Evolutionary conservation across 495 filamentous ascomycete genomes (phyloP), one percentile per base, ranked within the genome.

Genomic region (Penicillium parvum): DNA sequence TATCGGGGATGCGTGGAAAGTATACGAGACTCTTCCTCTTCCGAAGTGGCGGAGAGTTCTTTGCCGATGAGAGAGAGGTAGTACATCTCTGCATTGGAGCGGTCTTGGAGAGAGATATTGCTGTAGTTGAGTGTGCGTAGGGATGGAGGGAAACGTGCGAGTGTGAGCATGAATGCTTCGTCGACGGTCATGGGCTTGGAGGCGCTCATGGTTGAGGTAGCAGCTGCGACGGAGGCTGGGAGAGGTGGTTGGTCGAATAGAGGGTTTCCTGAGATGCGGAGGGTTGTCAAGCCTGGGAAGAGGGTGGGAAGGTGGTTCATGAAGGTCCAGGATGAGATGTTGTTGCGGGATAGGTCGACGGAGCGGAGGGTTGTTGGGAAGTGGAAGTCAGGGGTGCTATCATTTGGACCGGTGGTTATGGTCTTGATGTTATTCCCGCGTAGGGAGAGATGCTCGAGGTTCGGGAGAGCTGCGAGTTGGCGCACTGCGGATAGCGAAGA

Each of bases 61-160:
- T 80, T 79, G 12, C 75, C 85, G 39, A 96, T 90, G 20, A 81
- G 76, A 5, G 79, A 83, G 8, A 97, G 78, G 58, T 97, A 98
- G 63, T 90, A 98, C 55, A 90, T 82, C 41, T 98, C 92, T 9
- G 86, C 88, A 52, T 97, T 89, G 32, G 74, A 72, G 14, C 92
- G 79, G 48, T 96, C 90, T 29, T 81, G 75, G 1, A 61, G 44
- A 0, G 81, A 78, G 49, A 98, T 85, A 3, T 66, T 71, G 53
- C 81, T 84, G 61, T 84, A 94, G 63, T 98, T 97, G 10, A 98
- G 76, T 0, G 65, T 68, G 21, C 76, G 74, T 9, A 94, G 75
- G 5, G 63, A 62, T 3, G 79, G 68, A 8, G 57, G 54, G 2
- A 96, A 65, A 12, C 90, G 85, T n/a, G 85, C 84, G 5, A 95